Evolutionary conservation across 805 yeast genomes (phyloP), one percentile per base, ranked within the genome.

Genomic region (Ogataea paradorogensis): DNA sequence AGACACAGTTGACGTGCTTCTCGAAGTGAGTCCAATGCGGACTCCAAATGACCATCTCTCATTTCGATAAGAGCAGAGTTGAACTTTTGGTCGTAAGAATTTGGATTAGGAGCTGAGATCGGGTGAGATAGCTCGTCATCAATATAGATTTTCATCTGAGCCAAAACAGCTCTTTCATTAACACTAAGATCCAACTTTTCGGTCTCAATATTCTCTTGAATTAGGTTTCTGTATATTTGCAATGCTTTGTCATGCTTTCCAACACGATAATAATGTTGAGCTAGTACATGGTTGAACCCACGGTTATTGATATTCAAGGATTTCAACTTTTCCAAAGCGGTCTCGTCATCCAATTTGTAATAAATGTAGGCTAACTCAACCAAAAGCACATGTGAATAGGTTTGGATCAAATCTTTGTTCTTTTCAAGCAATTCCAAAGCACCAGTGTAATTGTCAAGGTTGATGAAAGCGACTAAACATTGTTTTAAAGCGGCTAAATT

Each of bases 111-210:
- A 9, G 26, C 32, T 13, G 62, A 46, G 11, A 40, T 13, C 11
- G 54, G 46, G 9, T 25, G 23, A 5, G 30, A 5, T 3, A 33
- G 26, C 1, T 35, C 35, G 15, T 35, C 16, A 9, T 24, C 37
- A 21, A 33, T 47, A 18, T 42, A 38, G 14, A 33, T 31, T 25
- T 55, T 55, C 34, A 56, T 32, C 54, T 77, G 84, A 9, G 85
- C 76, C 16, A 76, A 61, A n/a, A 78, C 70, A 3, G 90, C 88
- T 43, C 82, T 70, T 58, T 82, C 84, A 55, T 84, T 84, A 30
- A 80, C 81, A 21, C 67, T 53, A 40, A 81, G 55, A 57, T 82
- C 90, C 26, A 67, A 52, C 15, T 51, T 52, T 48, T 73, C 82
- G 38, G 71, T 75, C 30, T 62, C 64, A 21, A 66, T 60, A 5